Evolutionary conservation across 495 filamentous ascomycete species (phyloP), one percentile per base, ranked within the genome.

Genomic region (Paragyromitra xinjiangensis): DNA sequence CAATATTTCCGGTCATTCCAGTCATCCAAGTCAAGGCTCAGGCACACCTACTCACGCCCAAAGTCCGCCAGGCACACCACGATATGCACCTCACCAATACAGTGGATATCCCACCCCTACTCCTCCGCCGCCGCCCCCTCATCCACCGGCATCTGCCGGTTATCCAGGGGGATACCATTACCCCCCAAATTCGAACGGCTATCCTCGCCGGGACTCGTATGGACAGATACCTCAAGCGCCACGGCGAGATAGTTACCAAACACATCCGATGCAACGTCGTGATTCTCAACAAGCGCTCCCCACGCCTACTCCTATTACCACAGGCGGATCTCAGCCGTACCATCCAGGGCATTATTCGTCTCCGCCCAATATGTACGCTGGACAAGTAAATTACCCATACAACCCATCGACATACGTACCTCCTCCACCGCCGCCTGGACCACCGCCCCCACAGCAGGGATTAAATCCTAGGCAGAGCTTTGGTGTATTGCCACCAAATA

Each of bases 361-460:
- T n/a, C 75, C 75, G 6, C 77, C 79, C 11, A 73, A 69, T 66
- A 67, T 80, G 71, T 83, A 83, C 55, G 58, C 78, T 5, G 73
- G 63, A 12, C 74, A 80, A 64, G 64, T 77, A 11, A 66, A 81
- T 22, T 81, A 81, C 12, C 85, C 86, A 58, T 83, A 83, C 62
- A 86, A 95, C 77, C 93, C 93, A 42, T 89, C 89, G 19, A 94
- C 94, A 19, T 98, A 97, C 83, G 89, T 97, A 48, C 95, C 94
- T 0, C 95, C 95, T 0, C 95, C 95, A 8, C 95, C 95, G 22
- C 95, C 95, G 0, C 92, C 92, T 2, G 92, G 91, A 12, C 93
- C 93, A 8, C 91, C 93, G 45, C 92, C 93, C 50, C 85, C 90
- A 6, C 85, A 90, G 24, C 75, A 74, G 53, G 90, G 91, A 19